Base-by-base conservation (phyloP, 1,139 yeast genomes). In the Taiozyma sp. region DNA sequence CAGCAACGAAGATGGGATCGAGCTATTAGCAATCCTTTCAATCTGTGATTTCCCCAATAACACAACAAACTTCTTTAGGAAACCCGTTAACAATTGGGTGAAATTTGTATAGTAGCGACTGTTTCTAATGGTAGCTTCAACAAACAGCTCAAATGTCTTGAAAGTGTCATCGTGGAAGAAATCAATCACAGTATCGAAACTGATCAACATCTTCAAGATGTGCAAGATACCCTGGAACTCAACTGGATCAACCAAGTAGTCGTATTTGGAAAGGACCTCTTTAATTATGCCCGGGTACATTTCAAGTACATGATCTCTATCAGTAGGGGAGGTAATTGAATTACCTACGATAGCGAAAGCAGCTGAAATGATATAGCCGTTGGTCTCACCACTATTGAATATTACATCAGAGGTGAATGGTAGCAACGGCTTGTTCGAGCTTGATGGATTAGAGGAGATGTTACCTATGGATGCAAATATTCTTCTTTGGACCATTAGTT, bases 171-270 rank as follows among this genome's bases (percentile, higher is more conserved):
- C 54, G 0, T 48, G 27, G 32, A 59, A 57, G 13, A 60, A 27
- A 5, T 51, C 51, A 5, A 12, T 12, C 30, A 58, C 45, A 2
- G 59, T 57, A 8, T 51, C 54, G 36, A 54, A 48, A 5, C 53
- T 49, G 1, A 56, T 47, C 6, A 57, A n/a, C 22, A 41, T 52
- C 41, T 62, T 62, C 44, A 61, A 44, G 1, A 58, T 13, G 38
- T 62, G 65, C 14, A 62, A 29, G 7, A 57, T 52, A 2, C 65
- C 64, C 39, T 62, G 65, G 49, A 60, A 62, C 40, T 55, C 56
- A 23, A 62, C 56, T 1, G 65, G 63, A 47, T 62, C 65, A 6
- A 50, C 51, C 12, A 62, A 46, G 41, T 46, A 51, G 23, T 53
- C 48, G 32, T 58, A 58, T 45, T 60, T 61, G 7, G 38, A 7